Percentiles rank a stretch among this genome's conserved stretches.
phyloP scores from a whole-genome alignment of 805 yeast species.

The Candida silvatica region DNA sequence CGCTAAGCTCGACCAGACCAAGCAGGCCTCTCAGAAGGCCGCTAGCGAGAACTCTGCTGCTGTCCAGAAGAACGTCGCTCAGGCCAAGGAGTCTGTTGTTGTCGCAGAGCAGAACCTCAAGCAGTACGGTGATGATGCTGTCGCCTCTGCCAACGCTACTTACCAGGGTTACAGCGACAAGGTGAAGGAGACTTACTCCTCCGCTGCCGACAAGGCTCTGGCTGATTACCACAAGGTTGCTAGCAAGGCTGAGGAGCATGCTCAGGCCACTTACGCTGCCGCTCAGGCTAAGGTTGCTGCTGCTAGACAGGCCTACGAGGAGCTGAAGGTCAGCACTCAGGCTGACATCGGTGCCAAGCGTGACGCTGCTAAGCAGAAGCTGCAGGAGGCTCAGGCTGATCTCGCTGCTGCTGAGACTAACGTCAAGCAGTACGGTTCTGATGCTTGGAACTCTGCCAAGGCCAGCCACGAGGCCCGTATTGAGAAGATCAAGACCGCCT shows the following conservation, averaged over 20 bases:
- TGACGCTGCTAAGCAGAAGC: not conserved
- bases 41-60: not conserved
- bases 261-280: not conserved
- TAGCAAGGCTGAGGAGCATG: not conserved
- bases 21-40: constrained; percentile 4
- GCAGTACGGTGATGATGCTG: constrained; percentile 7
- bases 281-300: not conserved
- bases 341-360: not conserved
- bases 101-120: constrained; percentile 7
- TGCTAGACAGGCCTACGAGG: not conserved
- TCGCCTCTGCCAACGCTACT: constrained; percentile 8
- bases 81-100: constrained; percentile 9
- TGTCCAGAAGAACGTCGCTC: constrained; percentile 8
- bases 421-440: not conserved
- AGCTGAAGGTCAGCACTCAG: no score
- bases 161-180: constrained; percentile 5
- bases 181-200: not conserved
- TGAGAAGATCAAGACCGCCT: not conserved
- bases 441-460: not conserved
- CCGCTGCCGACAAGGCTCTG: not conserved
- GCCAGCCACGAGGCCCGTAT: not conserved
- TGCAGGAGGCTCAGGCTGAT: not conserved
- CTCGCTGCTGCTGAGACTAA: not conserved
- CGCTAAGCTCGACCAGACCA: constrained; percentile 8
- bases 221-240: not conserved